phyloP scores from a whole-genome alignment of 2,329 filamentous ascomycete species.

The Pseudocercospora fuligena region DNA sequence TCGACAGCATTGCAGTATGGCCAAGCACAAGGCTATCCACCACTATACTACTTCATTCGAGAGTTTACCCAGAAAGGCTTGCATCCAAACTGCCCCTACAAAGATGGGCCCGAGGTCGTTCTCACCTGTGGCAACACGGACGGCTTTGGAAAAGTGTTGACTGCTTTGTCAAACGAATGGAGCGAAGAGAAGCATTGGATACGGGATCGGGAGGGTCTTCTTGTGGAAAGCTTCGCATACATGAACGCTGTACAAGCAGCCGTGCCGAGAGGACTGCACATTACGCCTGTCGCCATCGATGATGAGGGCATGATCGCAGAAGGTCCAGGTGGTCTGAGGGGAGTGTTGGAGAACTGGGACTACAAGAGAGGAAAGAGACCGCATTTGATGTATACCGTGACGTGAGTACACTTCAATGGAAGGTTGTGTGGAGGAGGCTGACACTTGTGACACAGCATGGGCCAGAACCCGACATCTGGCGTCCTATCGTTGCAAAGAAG shows the following conservation, averaged over 20 bases:
- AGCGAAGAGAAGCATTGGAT: conserved; percentile 69
- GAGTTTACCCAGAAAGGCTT: conserved; percentile 77
- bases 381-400: conserved; percentile 87
- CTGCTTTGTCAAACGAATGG: conserved; percentile 79
- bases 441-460: conserved; percentile 61
- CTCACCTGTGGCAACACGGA: conserved; percentile 84
- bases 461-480: conserved; percentile 85
- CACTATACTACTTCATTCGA: conserved; percentile 76
- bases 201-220: conserved; percentile 72
- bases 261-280: conserved; percentile 70
- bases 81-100: conserved; percentile 81
- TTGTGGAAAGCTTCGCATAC: conserved; percentile 83
- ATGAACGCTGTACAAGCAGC: conserved; percentile 74
- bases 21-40: conserved; percentile 78
- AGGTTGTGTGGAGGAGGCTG: background rate
- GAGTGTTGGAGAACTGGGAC: conserved; percentile 85
- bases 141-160: conserved; percentile 77
- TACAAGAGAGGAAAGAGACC: conserved; percentile 72
- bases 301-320: conserved; percentile 76
- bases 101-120: conserved; percentile 74
- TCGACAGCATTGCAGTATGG: conserved; percentile 86
- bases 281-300: conserved; percentile 77
- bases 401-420: conserved; percentile 59
- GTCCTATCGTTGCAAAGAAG: conserved; percentile 74
- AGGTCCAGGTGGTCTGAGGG: conserved; percentile 74